Percentiles rank a stretch among this genome's conserved stretches.
phyloP scores from a whole-genome alignment of 192 early-diverging fungal genomes.

The Entomortierella lignicola region DNA sequence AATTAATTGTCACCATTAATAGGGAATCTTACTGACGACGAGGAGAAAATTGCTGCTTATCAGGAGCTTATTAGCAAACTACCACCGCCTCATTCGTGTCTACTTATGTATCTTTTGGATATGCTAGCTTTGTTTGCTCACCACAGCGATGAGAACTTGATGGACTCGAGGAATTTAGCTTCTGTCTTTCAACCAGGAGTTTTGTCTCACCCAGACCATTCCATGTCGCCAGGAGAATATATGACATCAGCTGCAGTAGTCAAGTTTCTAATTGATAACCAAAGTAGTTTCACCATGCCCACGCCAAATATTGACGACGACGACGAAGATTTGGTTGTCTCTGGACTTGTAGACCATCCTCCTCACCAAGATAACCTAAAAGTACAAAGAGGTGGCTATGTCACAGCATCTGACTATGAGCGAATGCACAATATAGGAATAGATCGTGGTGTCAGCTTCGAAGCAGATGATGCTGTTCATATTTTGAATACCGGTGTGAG shows the following conservation, averaged over 20 bases:
- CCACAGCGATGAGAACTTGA: slow-evolving; percentile 66
- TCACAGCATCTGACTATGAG: slow-evolving; percentile 41
- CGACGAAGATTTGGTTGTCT: slow-evolving; percentile 38
- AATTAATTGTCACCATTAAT: not conserved
- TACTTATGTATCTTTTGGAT: slow-evolving; percentile 78
- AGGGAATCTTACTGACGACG: slow-evolving; percentile 51
- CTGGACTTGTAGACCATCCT: slow-evolving; percentile 10
- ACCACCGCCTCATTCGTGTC: slow-evolving; percentile 69
- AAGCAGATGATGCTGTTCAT: slow-evolving; percentile 23
- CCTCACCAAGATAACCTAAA: slow-evolving; percentile 4
- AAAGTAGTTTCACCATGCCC: slow-evolving; percentile 59
- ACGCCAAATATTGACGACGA: slow-evolving; percentile 41
- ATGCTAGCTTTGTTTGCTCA: slow-evolving; percentile 67
- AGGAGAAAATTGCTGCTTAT: slow-evolving; percentile 60
- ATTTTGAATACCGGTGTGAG: slow-evolving; percentile 22
- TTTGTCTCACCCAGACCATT: slow-evolving; percentile 77
- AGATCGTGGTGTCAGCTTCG: slow-evolving; percentile 19
- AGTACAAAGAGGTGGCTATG: slow-evolving; percentile 29
- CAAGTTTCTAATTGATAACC: slow-evolving; percentile 79
- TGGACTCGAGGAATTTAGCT: slow-evolving; percentile 81
- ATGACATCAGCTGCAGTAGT: slow-evolving; percentile 79
- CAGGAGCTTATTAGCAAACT: slow-evolving; percentile 68
- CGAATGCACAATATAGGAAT: slow-evolving; percentile 14
- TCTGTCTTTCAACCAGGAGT: slow-evolving; percentile 82
- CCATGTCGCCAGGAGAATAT: slow-evolving; percentile 78